These are phyloP conservation scores for Xerocomellus amylosporus DNA, from an alignment of 768 basidiomycete species.

Conservation along the genomic window DNA sequence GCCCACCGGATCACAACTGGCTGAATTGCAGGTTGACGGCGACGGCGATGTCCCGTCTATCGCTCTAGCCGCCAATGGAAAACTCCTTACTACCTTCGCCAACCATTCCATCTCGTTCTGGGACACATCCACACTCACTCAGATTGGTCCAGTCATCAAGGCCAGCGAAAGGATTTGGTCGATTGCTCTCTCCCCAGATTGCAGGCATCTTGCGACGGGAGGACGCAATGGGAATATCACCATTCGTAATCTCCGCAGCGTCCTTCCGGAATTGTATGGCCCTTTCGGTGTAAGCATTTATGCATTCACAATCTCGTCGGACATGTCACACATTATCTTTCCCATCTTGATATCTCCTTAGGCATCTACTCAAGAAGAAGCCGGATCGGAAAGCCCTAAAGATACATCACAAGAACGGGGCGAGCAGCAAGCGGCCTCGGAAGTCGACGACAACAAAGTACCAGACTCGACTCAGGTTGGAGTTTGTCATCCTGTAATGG, in stretches of 20 bases:
- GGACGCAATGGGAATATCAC: not conserved
- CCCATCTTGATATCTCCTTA: no score
- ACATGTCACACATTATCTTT: no score
- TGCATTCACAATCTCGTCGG: no score
- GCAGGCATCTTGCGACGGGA: not conserved
- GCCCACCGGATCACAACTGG: not conserved
- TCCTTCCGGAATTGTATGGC: not conserved
- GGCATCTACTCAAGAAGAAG: no score
- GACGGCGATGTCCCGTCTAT: not conserved
- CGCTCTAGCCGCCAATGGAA: not conserved
- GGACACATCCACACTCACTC: not conserved
- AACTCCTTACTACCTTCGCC: not conserved
- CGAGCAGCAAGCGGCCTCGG: no score
- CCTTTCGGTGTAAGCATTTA: not conserved
- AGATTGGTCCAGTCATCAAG: not conserved
- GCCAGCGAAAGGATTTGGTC: not conserved
- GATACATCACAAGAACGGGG: no score
- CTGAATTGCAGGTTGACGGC: not conserved
- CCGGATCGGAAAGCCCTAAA: no score
- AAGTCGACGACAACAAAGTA: not conserved
- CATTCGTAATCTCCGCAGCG: not conserved
- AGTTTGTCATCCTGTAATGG: no score
- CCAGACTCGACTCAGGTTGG: no score
- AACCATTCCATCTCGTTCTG: not conserved
- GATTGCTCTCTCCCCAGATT: not conserved